phyloP scores from a whole-genome alignment of 495 filamentous ascomycete genomes.

The Schizothecium vesticola region DNA sequence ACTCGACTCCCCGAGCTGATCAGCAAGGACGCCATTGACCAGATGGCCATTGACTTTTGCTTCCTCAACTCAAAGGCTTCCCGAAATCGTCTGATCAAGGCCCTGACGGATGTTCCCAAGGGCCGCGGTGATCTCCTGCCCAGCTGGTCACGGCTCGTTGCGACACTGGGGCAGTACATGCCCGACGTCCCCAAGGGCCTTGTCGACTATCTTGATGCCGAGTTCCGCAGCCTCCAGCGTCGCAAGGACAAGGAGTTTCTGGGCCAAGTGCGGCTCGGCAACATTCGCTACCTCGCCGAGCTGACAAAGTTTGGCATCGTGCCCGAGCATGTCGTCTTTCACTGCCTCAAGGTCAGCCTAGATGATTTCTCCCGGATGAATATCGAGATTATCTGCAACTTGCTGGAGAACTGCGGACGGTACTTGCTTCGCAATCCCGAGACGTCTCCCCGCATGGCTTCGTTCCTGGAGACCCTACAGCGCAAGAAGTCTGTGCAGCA shows the following conservation, averaged over 20 bases:
- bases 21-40: constrained; percentile 84
- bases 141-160: constrained; percentile 83
- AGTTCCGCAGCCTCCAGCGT: constrained; percentile 95
- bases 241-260: constrained; percentile 97
- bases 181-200: constrained; percentile 87
- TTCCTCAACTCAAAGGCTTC: constrained; percentile 98
- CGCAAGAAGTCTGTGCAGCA: constrained; percentile 95
- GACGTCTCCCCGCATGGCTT: constrained; percentile 84
- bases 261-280: constrained; percentile 86
- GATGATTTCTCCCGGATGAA: constrained; percentile 99
- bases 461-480: constrained; percentile 89
- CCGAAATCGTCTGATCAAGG: constrained; percentile 86
- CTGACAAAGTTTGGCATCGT: constrained; percentile 97
- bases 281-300: constrained; percentile 95
- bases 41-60: constrained; percentile 91
- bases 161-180: constrained; percentile 90
- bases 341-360: constrained; percentile 93
- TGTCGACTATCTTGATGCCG: constrained; percentile 88
- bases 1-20: constrained; percentile 83
- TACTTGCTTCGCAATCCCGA: constrained; percentile 93
- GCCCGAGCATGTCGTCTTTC: constrained; percentile 97
- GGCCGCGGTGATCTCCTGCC: constrained; percentile 90
- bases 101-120: constrained; percentile 88
- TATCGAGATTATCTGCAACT: constrained; percentile 94
- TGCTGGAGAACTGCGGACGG: constrained; percentile 95